Evolutionary conservation across 768 basidiomycete genomes (phyloP).

Genomic region (Pholiota molesta): DNA sequence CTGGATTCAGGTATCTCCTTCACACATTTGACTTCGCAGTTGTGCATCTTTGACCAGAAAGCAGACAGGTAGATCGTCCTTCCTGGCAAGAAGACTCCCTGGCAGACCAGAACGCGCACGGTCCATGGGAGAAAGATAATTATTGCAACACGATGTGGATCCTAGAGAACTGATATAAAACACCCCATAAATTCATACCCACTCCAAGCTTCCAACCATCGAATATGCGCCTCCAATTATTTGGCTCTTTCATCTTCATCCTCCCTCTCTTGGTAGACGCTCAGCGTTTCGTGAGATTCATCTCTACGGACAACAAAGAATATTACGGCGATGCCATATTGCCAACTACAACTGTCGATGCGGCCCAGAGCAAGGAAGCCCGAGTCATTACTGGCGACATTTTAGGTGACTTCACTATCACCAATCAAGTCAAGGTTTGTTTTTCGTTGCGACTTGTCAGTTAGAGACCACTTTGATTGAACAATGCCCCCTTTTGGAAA

Average conservation of each 20-base stretch:
- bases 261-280: conserved; percentile 28
- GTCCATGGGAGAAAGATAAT: too few species aligned
- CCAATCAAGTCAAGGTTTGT: conserved; percentile 36
- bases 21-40: background rate
- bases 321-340: conserved; percentile 44
- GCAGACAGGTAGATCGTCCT: too few species aligned
- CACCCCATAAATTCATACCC: too few species aligned
- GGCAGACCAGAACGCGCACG: too few species aligned
- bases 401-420: conserved; percentile 37
- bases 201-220: background rate
- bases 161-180: too few species aligned
- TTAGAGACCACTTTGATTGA: too few species aligned
- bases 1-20: background rate
- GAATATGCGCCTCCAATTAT: background rate
- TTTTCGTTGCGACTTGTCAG: too few species aligned
- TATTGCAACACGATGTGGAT: too few species aligned
- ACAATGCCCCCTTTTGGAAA: background rate
- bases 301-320: conserved; percentile 36
- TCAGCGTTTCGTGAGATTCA: conserved; percentile 42
- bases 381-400: conserved; percentile 38
- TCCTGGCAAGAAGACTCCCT: too few species aligned
- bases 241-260: conserved; percentile 6
- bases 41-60: background rate
- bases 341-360: conserved; percentile 31
- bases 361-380: conserved; percentile 34